Base-by-base conservation (phyloP, 2,329 filamentous ascomycete species). In the Alternaria rosae region DNA sequence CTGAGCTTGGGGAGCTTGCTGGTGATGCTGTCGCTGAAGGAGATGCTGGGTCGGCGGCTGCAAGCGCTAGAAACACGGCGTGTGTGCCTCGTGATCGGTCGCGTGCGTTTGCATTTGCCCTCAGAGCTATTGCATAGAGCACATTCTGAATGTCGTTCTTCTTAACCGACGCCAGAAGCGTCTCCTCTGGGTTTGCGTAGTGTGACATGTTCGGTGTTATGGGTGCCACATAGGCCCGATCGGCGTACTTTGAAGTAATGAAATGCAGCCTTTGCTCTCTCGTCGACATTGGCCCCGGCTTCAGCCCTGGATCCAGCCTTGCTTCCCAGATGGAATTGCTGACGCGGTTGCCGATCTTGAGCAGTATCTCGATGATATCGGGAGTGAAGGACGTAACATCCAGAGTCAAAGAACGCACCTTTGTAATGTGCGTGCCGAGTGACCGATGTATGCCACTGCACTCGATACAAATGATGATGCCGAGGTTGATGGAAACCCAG, bases 301-400 rank as follows among this genome's bases (percentile, higher is more conserved):
- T 98, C 47, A 87, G 74, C 6, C 86, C 82, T 23, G 86, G 86
- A 61, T 97, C 93, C 23, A 98, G 85, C 64, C 84, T 92, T 13
- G 93, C 90, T 82, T 99, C 95, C 93, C 94, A 99, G 20, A 99
- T 86, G 90, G 94, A 94, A 80, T 99, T 99, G 71, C 94, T 95
- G 54, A 97, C 89, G 53, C 94, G 89, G 78, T 99, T 99, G 65
- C 96, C 96, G 65, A 99, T 89, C 61, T 94, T 89, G 60, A 97
- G 84, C 43, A 99, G 86, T 50, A 99, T 86, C 76, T 99, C 96
- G 78, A 99, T 91, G 77, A 98, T 97, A 83, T 99, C 96, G 71
- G 92, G 91, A 4, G 95, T 98, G 78, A 99, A 99, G 0, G 94
- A 97, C 56, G 92, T 94, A 69, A 96, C 96, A 76, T 99, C 95